Evolutionary conservation across 1,284 basidiomycete species (phyloP).

Genomic region (Cerioporus squamosus): DNA sequence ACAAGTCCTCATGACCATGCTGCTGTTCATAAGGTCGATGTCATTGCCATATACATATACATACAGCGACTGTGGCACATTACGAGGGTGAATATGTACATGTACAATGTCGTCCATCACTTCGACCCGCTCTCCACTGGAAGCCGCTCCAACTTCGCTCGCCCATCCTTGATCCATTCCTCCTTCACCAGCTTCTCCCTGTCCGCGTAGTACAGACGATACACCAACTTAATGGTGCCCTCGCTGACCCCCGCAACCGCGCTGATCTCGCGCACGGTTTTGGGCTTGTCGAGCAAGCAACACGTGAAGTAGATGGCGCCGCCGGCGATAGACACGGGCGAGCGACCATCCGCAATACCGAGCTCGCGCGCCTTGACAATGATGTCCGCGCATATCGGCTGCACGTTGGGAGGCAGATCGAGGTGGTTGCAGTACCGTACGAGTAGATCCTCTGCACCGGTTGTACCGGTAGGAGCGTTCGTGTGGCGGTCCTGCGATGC

Average conservation of each 20-base stretch:
- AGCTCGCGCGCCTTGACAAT: conserved; percentile 82
- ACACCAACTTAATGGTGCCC: conserved; percentile 92
- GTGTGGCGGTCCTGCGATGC: conserved; percentile 48
- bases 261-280: conserved; percentile 86
- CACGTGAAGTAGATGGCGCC: conserved; percentile 96
- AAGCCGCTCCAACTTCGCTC: conserved; percentile 60
- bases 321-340: conserved; percentile 95
- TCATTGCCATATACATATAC: conserved; percentile 24
- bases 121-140: conserved; percentile 39
- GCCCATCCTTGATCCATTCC: conserved; percentile 81
- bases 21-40: conserved; percentile 16
- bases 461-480: conserved; percentile 46
- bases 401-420: conserved; percentile 83
- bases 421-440: conserved; percentile 96
- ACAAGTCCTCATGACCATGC: background rate
- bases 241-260: conserved; percentile 98
- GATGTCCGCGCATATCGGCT: conserved; percentile 86
- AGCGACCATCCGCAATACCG: conserved; percentile 90
- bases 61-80: conserved; percentile 18
- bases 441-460: conserved; percentile 84
- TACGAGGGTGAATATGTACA: conserved; percentile 6
- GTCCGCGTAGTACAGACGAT: conserved; percentile 70
- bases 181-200: conserved; percentile 79
- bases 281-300: conserved; percentile 75
- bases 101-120: conserved; percentile 20